phyloP scores from a whole-genome alignment of 2,329 filamentous ascomycete genomes.

The Trichoderma lentiforme region DNA sequence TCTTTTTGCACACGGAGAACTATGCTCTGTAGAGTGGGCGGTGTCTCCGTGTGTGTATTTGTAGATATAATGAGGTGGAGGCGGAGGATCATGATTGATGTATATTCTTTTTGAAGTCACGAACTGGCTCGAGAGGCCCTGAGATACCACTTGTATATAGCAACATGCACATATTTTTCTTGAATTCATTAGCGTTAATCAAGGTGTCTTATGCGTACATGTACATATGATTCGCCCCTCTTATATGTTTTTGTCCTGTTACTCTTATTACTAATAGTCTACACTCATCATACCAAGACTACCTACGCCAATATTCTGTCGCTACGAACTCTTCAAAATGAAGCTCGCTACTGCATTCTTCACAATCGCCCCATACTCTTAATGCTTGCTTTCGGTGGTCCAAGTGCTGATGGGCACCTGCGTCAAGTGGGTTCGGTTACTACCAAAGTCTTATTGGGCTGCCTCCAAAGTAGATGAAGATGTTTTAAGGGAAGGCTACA shows the following conservation, averaged over 20 bases:
- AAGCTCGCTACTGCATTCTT: not conserved
- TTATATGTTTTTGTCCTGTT: not conserved
- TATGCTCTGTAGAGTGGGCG: constrained; percentile 61
- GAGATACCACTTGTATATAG: constrained; percentile 18
- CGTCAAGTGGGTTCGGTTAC: not conserved
- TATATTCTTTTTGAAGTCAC: constrained; percentile 16
- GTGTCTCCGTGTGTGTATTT: not conserved
- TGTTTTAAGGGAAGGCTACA: not conserved
- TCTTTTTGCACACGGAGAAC: constrained; percentile 93
- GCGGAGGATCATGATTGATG: constrained; percentile 12
- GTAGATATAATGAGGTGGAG: not conserved
- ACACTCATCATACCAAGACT: not conserved
- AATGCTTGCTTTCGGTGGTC: not conserved
- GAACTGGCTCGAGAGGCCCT: constrained; percentile 10
- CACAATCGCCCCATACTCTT: not conserved
- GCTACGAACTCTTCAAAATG: not conserved
- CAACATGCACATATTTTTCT: not conserved
- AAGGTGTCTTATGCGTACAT: not conserved
- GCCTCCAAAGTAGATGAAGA: not conserved
- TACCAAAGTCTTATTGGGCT: not conserved
- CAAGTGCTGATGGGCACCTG: not conserved
- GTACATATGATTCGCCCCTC: not conserved
- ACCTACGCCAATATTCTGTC: not conserved
- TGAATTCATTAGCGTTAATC: not conserved
- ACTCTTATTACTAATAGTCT: not conserved